Evolutionary conservation across 257 asterid genomes (phyloP), one percentile per base, ranked within the genome.

Genomic region (Solanum clarkiae): DNA sequence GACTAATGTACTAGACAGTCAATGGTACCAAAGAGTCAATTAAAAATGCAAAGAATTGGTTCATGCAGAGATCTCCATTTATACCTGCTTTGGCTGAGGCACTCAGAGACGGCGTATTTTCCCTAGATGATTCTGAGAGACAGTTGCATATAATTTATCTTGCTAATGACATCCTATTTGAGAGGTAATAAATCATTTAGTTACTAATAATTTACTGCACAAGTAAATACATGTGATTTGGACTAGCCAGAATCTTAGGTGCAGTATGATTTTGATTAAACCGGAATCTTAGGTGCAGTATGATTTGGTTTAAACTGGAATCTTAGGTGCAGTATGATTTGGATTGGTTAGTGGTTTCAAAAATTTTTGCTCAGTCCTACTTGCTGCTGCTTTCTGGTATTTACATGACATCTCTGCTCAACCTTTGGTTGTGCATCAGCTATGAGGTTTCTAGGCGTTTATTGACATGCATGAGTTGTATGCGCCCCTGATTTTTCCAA

Each of bases 31-130:
- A 95, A 87, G 99, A 96, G 92, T 96, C 98, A 0, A 96, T 90
- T 74, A 95, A 95, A 92, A 91, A 97, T 87, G 98, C 98, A 22
- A 95, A 96, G 91, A 92, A 91, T 84, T 96, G 99, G 98, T 96
- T 96, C 90, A 94, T 94, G 97, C 99, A 95, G 89, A 91, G 98
- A 88, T 87, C 98, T 84, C 91, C 98, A 80, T 96, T 94, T 86
- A 88, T 89, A 83, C 89, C 95, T 13, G 93, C 90, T 51, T 88
- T 94, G 86, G 98, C 98, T 24, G 98, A 95, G 92, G 97, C 97
- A 80, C 94, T 95, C 57, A 95, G 95, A 36, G 97, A 95, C 85
- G 88, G 94, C 82, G 91, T 94, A 59, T 89, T 91, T 60, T 85
- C 96, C 11, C 85, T 95, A 81, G 99, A 96, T 86, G 97, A 95